Base-by-base conservation (phyloP, 164 flowering plant genomes). In the Chimonanthus salicifolius region DNA sequence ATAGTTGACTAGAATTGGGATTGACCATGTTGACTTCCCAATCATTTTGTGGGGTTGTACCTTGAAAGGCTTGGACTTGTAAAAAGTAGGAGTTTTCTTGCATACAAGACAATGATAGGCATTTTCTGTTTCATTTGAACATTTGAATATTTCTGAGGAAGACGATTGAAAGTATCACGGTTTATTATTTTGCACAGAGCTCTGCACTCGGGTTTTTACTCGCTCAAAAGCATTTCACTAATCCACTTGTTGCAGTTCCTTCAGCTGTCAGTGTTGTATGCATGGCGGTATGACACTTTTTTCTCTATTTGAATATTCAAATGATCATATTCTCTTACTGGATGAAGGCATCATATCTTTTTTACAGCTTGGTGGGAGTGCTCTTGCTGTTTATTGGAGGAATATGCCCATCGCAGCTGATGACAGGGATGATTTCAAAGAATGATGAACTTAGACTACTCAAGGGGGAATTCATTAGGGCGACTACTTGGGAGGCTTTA, bases 241-340 rank as follows among this genome's bases (percentile, higher is more conserved):
- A 95, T 68, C 98, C 99, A 11, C 94, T 94, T 33, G 97, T 96
- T 7, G 99, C 99, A 7, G 97, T 92, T 47, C 99, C 99, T 74
- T 92, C 98, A 13, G 97, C 98, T 67, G 99, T 95, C 58, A 96
- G 99, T 72, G 97, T 96, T 58, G 97, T 96, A 21, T 93, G 94
- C 86, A 96, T 96, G 99, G 99, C 97, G 84, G 99, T 96, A 90
- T 18, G 86, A 58, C 10, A 67, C 74, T 65, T 54, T 67, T 20
- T 45, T 11, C 62, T 62, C 44, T n/a, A n/a, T 62, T 20, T 33
- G 43, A 8, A 43, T 46, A 4, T 43, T 5, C 20, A 7, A 8
- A 20, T 33, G 13, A 8, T 64, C 47, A 33, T 0, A 18, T 21
- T 20, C 64, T 44, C 20, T 49, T 64, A 20, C 7, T 46, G 68